These are phyloP conservation scores for Cladophialophora yegresii DNA, from an alignment of 2,329 filamentous ascomycete genomes.

Conservation along the genomic window DNA sequence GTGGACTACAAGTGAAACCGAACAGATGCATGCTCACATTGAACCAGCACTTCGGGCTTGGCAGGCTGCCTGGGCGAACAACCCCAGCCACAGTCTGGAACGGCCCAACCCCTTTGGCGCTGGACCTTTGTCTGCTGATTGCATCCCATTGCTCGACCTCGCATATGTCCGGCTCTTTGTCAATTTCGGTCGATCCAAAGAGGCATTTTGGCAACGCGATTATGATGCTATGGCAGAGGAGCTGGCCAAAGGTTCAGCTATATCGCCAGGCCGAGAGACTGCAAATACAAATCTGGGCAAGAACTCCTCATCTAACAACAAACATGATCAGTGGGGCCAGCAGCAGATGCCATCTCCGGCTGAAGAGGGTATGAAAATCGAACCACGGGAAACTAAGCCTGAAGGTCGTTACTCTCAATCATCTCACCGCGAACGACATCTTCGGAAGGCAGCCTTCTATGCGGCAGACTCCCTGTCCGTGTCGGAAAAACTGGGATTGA, in stretches of 20 bases:
- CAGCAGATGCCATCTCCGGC: conserved; percentile 36
- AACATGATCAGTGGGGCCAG: conserved; percentile 52
- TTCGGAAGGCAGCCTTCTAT: conserved; percentile 93
- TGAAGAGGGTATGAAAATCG: conserved; percentile 40
- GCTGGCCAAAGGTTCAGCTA: conserved; percentile 73
- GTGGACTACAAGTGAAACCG: conserved; percentile 90
- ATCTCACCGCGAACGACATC: conserved; percentile 77
- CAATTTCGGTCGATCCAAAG: conserved; percentile 87
- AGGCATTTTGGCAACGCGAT: conserved; percentile 90
- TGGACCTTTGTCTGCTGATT: conserved; percentile 82
- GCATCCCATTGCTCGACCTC: conserved; percentile 85
- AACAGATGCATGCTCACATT: conserved; percentile 93
- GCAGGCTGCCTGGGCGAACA: conserved; percentile 88
- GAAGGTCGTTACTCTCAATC: conserved; percentile 44
- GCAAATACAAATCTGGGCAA: conserved; percentile 30
- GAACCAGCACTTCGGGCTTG: conserved; percentile 91
- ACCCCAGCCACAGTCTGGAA: conserved; percentile 79
- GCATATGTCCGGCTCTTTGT: conserved; percentile 92
- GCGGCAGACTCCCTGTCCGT: conserved; percentile 88
- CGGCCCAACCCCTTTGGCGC: conserved; percentile 79
- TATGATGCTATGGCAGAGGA: conserved; percentile 91
- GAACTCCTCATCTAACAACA: conserved; percentile 22
- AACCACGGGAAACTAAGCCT: conserved; percentile 6
- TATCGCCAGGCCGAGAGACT: conserved; percentile 68
- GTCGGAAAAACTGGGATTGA: conserved; percentile 81